phyloP scores from a whole-genome alignment of 768 basidiomycete species.

The Infundibulicybe gibba region DNA sequence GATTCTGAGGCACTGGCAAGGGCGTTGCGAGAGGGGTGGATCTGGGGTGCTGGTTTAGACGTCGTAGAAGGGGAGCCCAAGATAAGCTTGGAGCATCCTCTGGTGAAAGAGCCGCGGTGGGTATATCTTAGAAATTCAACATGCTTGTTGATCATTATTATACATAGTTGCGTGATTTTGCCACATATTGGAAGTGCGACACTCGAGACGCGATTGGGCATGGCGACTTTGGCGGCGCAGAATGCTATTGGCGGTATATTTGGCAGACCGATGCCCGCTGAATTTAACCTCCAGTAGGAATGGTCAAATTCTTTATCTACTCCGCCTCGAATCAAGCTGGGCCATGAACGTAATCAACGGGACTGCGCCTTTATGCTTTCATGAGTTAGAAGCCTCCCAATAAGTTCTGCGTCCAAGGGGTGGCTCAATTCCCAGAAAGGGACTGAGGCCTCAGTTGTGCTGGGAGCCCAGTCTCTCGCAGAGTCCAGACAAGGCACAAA shows the following conservation, averaged over 20 bases:
- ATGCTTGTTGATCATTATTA: neutral
- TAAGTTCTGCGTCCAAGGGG: no score
- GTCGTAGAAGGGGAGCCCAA: constrained; percentile 92
- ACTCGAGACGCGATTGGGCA: constrained; percentile 74
- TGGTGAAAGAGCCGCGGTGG: constrained; percentile 75
- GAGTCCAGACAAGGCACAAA: no score
- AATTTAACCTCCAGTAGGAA: constrained; percentile 23
- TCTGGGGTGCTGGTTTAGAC: constrained; percentile 92
- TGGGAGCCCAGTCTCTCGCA: no score
- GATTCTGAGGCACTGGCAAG: constrained; percentile 86
- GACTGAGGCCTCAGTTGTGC: no score
- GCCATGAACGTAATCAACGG: no score
- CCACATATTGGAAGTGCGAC: constrained; percentile 95
- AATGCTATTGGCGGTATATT: constrained; percentile 62
- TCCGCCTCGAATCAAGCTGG: no score
- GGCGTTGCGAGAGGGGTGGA: constrained; percentile 73
- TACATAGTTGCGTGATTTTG: constrained; percentile 66
- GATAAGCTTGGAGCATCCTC: constrained; percentile 66
- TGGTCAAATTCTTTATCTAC: no score
- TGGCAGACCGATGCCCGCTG: constrained; percentile 52
- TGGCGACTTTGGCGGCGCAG: constrained; percentile 73
- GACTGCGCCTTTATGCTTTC: no score
- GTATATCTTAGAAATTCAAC: neutral
- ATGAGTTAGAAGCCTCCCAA: no score
- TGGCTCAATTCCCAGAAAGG: no score